phyloP scores from a whole-genome alignment of 139 green algal genomes.

The Yamagishiella unicocca region DNA sequence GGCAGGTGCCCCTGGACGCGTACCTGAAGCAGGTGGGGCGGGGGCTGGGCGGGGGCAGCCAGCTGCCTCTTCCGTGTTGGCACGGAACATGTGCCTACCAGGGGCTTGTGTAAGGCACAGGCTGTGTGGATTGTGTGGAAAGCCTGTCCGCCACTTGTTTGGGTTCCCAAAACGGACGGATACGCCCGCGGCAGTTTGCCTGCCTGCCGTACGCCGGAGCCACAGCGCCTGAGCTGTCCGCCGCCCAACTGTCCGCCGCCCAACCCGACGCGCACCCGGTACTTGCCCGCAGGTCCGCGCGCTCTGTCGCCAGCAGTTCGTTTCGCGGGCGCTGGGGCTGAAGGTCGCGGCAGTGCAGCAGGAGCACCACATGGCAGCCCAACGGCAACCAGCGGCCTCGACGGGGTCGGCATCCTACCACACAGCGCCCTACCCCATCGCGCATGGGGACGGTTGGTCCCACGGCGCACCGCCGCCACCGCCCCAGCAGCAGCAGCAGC shows the following conservation, averaged over 20 bases:
- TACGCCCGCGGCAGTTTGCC: no score
- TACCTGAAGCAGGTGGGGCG: conserved; percentile 84
- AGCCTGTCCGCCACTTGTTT: no score
- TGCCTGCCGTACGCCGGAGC: no score
- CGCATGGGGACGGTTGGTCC: conserved; percentile 59
- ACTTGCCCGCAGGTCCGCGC: conserved; percentile 66
- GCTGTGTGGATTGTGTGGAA: no score
- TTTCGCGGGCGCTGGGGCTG: conserved; percentile 72
- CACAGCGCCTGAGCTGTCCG: no score
- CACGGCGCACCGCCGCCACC: conserved; percentile 18
- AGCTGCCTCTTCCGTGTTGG: no score
- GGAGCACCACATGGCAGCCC: conserved; percentile 47
- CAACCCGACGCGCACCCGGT: not conserved
- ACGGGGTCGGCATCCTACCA: not conserved
- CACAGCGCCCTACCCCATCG: conserved; percentile 23
- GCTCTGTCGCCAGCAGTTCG: conserved; percentile 82
- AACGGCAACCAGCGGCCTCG: not conserved
- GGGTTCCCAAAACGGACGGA: no score
- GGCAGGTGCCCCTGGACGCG: conserved; percentile 67
- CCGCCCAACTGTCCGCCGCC: no score
- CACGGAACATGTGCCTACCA: no score
- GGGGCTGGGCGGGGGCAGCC: no score
- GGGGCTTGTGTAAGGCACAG: no score
- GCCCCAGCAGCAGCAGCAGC: conserved; percentile 1
- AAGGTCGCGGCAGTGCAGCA: conserved; percentile 70